These are phyloP conservation scores for Mucor plumbeus DNA, from an alignment of 371 early-diverging fungal genomes.

Conservation along the genomic window DNA sequence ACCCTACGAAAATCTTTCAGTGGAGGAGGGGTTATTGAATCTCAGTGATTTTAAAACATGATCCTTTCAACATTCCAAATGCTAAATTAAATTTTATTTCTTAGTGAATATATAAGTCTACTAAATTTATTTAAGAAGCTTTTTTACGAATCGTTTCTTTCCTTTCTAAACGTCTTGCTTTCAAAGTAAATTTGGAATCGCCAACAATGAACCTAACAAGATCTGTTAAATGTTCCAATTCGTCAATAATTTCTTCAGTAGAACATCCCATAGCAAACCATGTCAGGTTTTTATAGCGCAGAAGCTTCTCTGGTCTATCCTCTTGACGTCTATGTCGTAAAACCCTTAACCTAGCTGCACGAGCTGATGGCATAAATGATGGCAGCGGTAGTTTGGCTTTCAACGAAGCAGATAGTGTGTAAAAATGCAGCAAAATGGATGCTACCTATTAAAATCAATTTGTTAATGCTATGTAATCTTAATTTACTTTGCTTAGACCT, in stretches of 20 bases:
- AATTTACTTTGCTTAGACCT: slow-evolving; percentile 6
- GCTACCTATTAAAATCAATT: slow-evolving; percentile 32
- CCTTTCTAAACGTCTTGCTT: slow-evolving; percentile 33
- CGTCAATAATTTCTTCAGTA: slow-evolving; percentile 60
- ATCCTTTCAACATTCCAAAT: not conserved
- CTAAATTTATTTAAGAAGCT: not conserved
- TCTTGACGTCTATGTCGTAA: slow-evolving; percentile 27
- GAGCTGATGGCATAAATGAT: slow-evolving; percentile 58
- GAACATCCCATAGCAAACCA: slow-evolving; percentile 51
- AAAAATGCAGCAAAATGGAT: slow-evolving; percentile 48
- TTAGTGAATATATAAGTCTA: too few relatives aligned
- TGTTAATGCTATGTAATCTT: not conserved
- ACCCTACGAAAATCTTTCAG: not conserved
- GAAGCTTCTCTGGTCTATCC: slow-evolving; percentile 15
- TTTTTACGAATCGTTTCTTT: not conserved
- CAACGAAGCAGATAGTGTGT: slow-evolving; percentile 57
- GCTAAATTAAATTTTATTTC: too few relatives aligned
- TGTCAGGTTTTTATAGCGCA: slow-evolving; percentile 36
- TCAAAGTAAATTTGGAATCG: slow-evolving; percentile 35
- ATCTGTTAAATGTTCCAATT: slow-evolving; percentile 47
- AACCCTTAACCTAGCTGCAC: slow-evolving; percentile 51
- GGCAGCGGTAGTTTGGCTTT: slow-evolving; percentile 59
- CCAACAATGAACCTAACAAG: slow-evolving; percentile 47
- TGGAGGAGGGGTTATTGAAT: not conserved
- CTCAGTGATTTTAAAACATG: not conserved